phyloP scores from a whole-genome alignment of 2,329 filamentous ascomycete genomes.

The Passalora sequoiae region DNA sequence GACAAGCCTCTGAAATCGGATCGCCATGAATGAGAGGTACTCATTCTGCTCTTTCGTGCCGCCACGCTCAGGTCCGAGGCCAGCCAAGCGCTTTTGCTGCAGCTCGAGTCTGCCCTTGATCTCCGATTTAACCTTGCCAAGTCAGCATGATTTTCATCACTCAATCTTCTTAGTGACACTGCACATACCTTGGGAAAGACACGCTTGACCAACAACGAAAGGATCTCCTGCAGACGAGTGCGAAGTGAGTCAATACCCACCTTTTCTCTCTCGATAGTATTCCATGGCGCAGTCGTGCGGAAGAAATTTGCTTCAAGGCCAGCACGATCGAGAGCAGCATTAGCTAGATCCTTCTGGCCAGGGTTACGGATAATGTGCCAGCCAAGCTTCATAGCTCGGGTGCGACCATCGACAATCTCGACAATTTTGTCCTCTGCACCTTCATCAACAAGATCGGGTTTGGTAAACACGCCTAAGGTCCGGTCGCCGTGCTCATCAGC shows the following conservation, averaged over 20 bases:
- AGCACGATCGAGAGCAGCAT: constrained; percentile 10
- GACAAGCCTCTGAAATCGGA: constrained; percentile 37
- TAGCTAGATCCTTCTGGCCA: constrained; percentile 25
- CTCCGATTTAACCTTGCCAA: constrained; percentile 34
- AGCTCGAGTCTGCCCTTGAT: constrained; percentile 26
- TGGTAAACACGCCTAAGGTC: constrained; percentile 37
- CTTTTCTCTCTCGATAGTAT: constrained; percentile 33
- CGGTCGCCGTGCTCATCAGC: constrained; percentile 31
- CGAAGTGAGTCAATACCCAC: constrained; percentile 42
- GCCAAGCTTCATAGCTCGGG: constrained; percentile 28
- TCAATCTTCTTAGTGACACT: background rate
- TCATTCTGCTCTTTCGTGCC: constrained; percentile 45
- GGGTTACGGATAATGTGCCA: constrained; percentile 34
- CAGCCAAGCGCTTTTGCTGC: constrained; percentile 33
- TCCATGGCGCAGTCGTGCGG: constrained; percentile 34
- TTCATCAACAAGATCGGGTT: constrained; percentile 34
- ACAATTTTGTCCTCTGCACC: constrained; percentile 24
- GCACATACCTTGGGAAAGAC: constrained; percentile 43
- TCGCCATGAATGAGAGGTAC: constrained; percentile 44
- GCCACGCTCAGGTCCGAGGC: constrained; percentile 47
- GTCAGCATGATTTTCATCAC: too few species aligned
- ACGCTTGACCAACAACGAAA: constrained; percentile 40
- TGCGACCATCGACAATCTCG: constrained; percentile 26
- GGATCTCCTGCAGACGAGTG: constrained; percentile 38
- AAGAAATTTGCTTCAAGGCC: constrained; percentile 36